phyloP scores from a whole-genome alignment of 805 yeast species.

The Sugiyamaella marilandica region DNA sequence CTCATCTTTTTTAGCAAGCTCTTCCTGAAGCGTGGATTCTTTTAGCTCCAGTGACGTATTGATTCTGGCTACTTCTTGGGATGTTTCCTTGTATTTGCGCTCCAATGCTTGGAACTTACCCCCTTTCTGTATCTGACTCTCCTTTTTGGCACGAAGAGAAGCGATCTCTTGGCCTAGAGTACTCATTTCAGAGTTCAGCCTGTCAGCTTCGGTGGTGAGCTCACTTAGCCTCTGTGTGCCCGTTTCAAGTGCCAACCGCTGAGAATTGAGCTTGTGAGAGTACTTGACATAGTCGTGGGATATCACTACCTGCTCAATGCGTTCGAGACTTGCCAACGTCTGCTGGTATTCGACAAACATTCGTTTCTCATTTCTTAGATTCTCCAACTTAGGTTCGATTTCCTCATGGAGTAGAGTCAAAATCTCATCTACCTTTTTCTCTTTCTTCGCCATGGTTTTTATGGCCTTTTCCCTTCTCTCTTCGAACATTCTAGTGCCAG shows the following conservation, averaged over 20 bases:
- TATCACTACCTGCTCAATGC: constrained; percentile 62
- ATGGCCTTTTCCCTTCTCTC: constrained; percentile 89
- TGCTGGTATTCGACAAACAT: constrained; percentile 82
- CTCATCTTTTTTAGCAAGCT: constrained; percentile 35
- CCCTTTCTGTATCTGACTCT: constrained; percentile 55
- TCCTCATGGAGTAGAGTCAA: constrained; percentile 71
- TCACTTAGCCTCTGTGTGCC: constrained; percentile 31
- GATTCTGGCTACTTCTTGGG: constrained; percentile 63
- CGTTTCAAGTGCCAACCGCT: constrained; percentile 29
- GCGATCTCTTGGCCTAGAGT: constrained; percentile 59
- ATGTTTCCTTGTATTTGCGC: constrained; percentile 46
- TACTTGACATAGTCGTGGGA: constrained; percentile 64
- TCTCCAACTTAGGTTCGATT: constrained; percentile 86
- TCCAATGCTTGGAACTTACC: constrained; percentile 59
- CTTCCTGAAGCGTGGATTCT: constrained; percentile 54
- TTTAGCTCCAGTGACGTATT: constrained; percentile 60
- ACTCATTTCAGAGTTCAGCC: constrained; percentile 50
- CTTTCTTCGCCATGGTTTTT: constrained; percentile 87
- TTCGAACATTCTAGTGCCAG: constrained; percentile 95
- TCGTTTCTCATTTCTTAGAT: constrained; percentile 74
- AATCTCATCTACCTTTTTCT: constrained; percentile 75
- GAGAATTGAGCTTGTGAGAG: constrained; percentile 39
- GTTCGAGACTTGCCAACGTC: constrained; percentile 74
- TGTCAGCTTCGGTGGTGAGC: constrained; percentile 42
- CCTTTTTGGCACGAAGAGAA: constrained; percentile 48